A percentile compares a stretch with the other conserved stretches of the same genome.
Conservation (phyloP, 306 rosid species). For the Castanea crenata region DNA sequence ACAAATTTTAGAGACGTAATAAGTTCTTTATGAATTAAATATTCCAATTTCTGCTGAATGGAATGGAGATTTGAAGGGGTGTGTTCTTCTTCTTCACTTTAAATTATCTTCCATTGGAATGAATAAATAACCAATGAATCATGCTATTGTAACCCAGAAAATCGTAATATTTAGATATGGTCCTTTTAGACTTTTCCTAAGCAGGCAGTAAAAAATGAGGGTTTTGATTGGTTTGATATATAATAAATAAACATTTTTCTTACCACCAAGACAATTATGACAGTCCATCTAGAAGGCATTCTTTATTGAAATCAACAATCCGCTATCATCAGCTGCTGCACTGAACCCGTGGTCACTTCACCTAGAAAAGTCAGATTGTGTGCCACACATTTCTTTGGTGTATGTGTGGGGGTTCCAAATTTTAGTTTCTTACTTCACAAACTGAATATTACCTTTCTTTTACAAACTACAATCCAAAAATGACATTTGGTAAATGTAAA, state of each 20-base stretch:
- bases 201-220: no score
- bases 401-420: not conserved
- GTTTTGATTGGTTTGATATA: no score
- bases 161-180: not conserved
- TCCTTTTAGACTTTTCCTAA: no score
- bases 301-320: not conserved
- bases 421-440: not conserved
- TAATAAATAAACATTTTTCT: not conserved
- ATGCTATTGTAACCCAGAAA: not conserved
- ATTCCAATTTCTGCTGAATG: not conserved
- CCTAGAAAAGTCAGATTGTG: not conserved
- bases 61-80: not conserved
- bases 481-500: constrained; percentile 5
- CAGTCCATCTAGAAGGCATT: not conserved
- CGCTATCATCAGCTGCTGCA: not conserved
- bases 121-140: not conserved
- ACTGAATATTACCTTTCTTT: not conserved
- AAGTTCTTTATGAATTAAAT: not conserved
- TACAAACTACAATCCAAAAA: not conserved
- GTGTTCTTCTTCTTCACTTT: not conserved
- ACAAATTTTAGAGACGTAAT: not conserved
- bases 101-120: not conserved
- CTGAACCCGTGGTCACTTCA: not conserved
- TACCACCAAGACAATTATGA: not conserved
- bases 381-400: not conserved